Evolutionary conservation across 164 flowering plant species (phyloP), one percentile per base, ranked within the genome.

Genomic region (Umbilicus rupestris): DNA sequence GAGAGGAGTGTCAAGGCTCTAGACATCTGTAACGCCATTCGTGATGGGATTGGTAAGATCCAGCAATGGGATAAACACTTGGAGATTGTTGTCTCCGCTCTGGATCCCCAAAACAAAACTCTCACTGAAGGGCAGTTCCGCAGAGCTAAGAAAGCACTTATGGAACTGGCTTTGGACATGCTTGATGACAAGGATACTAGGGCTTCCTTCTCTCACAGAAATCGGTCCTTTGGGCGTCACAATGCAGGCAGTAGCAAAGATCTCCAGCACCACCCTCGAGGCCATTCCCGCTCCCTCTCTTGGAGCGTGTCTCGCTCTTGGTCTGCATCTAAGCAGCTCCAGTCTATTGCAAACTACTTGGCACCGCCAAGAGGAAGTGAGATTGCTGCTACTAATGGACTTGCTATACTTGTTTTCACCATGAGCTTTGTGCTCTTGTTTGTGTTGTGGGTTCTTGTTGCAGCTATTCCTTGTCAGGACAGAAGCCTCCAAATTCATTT

Each of bases 391-490:
- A 75, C 82, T 17, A 73, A 74, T 66, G 81, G 87, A 26, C 70
- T 82, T 26, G 80, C 79, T 0, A 49, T 68, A 24, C 52, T 78
- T 19, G 77, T 80, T 30, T 84, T 70, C 58, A 71, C 84, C 0
- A 82, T 84, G 82, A 75, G 70, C 37, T 75, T 57, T 35, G 72
- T 80, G 31, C 75, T 82, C 14, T 22, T 78, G 75, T 79, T 84
- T 60, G 85, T 79, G 5, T 16, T 80, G 74, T 84, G 86, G 88
- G 71, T 73, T 29, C 76, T 84, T 8, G 85, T 84, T n/a, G 88
- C 88, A 8, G 86, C 88, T 1, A 70, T 82, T 33, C 88, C 88
- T 41, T 84, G 86, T 71, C 88, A 82, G 66, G 88, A 84, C 41
- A 74, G 86, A 22, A 74, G 83, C 41, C 73, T 82, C 16, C 74